Evolutionary conservation across 2,329 filamentous ascomycete genomes (phyloP).

Genomic region (Ophiostoma sp.): DNA sequence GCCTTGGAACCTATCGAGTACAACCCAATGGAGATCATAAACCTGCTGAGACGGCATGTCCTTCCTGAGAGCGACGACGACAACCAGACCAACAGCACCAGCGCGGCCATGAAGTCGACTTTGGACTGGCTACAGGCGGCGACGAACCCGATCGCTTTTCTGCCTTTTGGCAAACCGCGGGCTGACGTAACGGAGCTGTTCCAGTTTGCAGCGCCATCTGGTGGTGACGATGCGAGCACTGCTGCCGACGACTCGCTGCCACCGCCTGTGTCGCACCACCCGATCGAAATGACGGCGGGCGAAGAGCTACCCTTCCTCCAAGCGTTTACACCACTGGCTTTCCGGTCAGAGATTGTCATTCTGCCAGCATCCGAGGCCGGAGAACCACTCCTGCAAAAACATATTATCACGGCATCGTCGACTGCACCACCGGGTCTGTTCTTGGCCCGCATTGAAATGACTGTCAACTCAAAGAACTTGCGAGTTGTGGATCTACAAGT

Average conservation of each 20-base stretch:
- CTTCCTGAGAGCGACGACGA: conserved; percentile 40
- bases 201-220: background rate
- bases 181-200: conserved; percentile 34
- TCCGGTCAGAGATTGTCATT: conserved; percentile 55
- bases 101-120: conserved; percentile 29
- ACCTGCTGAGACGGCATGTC: conserved; percentile 45
- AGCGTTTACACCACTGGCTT: conserved; percentile 67
- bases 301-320: conserved; percentile 70
- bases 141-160: conserved; percentile 52
- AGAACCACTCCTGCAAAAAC: conserved; percentile 49
- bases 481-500: conserved; percentile 56
- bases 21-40: no score
- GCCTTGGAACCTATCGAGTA: no score
- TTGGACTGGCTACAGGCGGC: conserved; percentile 51
- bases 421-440: conserved; percentile 56
- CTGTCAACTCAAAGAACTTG: conserved; percentile 55
- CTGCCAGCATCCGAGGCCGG: conserved; percentile 37
- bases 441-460: conserved; percentile 57
- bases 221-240: conserved; percentile 31
- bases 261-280: conserved; percentile 63
- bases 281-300: conserved; percentile 59
- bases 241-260: conserved; percentile 37
- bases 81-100: conserved; percentile 30
- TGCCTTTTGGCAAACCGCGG: conserved; percentile 50
- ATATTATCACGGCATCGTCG: conserved; percentile 56